Evolutionary conservation across 2,329 filamentous ascomycete species (phyloP).

Genomic region (Colletotrichum cereale): DNA sequence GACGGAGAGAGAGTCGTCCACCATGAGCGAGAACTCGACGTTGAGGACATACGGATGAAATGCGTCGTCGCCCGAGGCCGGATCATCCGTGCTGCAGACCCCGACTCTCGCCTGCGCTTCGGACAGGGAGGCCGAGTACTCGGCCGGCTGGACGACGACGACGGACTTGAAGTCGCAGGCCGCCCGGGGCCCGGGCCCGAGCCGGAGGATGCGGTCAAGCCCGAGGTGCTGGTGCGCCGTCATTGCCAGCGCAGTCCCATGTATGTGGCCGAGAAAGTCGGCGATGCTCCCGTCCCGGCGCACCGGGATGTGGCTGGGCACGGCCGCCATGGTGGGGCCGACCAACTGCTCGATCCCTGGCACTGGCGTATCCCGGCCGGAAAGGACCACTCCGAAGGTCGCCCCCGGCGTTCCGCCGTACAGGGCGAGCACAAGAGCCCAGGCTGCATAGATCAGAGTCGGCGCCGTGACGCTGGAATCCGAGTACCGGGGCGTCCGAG

Average conservation of each 20-base stretch:
- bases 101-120: background rate
- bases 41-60: background rate
- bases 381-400: slow-evolving; percentile 54
- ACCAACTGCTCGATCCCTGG: slow-evolving; percentile 42
- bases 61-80: background rate
- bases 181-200: slow-evolving; percentile 35
- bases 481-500: slow-evolving; percentile 48
- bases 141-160: slow-evolving; percentile 22
- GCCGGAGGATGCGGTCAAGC: slow-evolving; percentile 43
- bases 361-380: slow-evolving; percentile 50
- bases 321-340: slow-evolving; percentile 54
- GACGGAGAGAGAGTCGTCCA: background rate
- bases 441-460: no score
- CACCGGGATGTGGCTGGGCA: slow-evolving; percentile 55
- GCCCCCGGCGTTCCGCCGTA: slow-evolving; percentile 54
- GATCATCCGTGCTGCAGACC: background rate
- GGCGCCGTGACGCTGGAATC: no score
- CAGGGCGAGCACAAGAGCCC: slow-evolving; percentile 59
- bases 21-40: background rate
- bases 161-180: slow-evolving; percentile 43
- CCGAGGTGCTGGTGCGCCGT: slow-evolving; percentile 44
- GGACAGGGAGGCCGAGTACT: background rate
- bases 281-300: slow-evolving; percentile 42
- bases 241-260: slow-evolving; percentile 41
- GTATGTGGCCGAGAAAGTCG: slow-evolving; percentile 34